Conservation (phyloP, 257 asterid species). For the Primulina huaijiensis region DNA sequence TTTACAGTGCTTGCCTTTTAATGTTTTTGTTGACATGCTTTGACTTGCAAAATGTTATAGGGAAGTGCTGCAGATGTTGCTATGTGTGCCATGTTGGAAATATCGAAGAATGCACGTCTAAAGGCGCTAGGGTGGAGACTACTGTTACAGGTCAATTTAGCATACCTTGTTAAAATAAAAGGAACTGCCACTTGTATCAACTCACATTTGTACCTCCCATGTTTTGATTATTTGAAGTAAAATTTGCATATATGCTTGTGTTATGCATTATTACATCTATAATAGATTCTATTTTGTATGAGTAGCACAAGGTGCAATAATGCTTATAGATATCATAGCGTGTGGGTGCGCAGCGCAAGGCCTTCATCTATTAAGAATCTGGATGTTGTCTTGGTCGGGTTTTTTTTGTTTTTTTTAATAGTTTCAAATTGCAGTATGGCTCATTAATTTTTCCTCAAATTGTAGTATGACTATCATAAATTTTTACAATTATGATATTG, state of each 20-base stretch:
- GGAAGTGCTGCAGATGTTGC: slow-evolving; percentile 99
- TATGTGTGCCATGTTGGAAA: slow-evolving; percentile 96
- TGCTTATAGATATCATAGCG: no score
- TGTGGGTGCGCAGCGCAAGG: no score
- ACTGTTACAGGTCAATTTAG: slow-evolving; percentile 63
- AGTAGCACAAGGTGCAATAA: no score
- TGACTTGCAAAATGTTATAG: slow-evolving; percentile 38
- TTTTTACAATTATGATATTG: no score
- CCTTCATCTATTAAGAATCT: no score
- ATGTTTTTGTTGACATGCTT: neutral
- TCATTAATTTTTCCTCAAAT: no score
- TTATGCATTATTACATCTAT: neutral
- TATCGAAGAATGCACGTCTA: slow-evolving; percentile 58
- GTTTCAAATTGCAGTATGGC: no score
- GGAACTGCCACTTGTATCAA: neutral
- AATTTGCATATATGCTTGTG: neutral
- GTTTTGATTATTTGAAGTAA: neutral
- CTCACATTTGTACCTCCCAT: neutral
- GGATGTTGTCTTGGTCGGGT: no score
- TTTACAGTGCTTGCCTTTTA: neutral
- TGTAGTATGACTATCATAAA: no score
- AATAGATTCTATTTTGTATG: neutral
- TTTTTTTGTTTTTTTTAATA: no score
- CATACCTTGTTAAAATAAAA: neutral
- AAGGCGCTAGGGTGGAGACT: slow-evolving; percentile 87